These are phyloP conservation scores for Lagenaria siceraria DNA, from an alignment of 306 rosid genomes.

Conservation along the genomic window DNA sequence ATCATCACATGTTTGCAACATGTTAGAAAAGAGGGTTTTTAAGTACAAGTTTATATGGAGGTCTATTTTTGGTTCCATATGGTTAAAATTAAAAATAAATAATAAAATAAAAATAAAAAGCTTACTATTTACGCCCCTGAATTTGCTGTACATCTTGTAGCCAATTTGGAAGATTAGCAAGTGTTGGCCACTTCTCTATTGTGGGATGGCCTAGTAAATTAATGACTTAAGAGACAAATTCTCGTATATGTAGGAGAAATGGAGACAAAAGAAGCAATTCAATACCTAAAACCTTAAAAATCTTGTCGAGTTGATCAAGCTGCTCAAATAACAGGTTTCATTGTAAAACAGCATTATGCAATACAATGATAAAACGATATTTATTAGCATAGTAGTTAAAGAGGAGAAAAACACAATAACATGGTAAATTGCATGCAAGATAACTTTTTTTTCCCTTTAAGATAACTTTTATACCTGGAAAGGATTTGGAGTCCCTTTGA, in stretches of 20 bases:
- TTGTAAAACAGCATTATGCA: background rate
- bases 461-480: conserved; percentile 56
- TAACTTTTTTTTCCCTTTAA: too few species aligned
- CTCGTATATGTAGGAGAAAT: conserved; percentile 15
- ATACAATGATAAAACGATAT: background rate
- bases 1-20: background rate
- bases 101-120: conserved; percentile 10
- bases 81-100: background rate
- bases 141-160: conserved; percentile 63
- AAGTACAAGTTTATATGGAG: background rate
- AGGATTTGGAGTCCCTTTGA: conserved; percentile 72
- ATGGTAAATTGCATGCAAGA: background rate
- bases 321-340: conserved; percentile 31
- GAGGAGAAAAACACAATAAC: background rate
- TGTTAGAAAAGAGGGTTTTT: background rate
- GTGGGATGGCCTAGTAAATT: conserved; percentile 83
- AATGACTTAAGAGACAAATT: conserved; percentile 25
- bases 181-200: conserved; percentile 87
- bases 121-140: conserved; percentile 90
- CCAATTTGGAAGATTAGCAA: conserved; percentile 87
- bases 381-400: background rate
- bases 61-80: background rate
- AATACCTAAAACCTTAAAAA: conserved; percentile 93
- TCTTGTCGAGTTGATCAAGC: conserved; percentile 99
- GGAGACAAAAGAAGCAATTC: conserved; percentile 11